These are phyloP conservation scores for Fusarium begoniae DNA, from an alignment of 2,329 filamentous ascomycete species.

Conservation along the genomic window DNA sequence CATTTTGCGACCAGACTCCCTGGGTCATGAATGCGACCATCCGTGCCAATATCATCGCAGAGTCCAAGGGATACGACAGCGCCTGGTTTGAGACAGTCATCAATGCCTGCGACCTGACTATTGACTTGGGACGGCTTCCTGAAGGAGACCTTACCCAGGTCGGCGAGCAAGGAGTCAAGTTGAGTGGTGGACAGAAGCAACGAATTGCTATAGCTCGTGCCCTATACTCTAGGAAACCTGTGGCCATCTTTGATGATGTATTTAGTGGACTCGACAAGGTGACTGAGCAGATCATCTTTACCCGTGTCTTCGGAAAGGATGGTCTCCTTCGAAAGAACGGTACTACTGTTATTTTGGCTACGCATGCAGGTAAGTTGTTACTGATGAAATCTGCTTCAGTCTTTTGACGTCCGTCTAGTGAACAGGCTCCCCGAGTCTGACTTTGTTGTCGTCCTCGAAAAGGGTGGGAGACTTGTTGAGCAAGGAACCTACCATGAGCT, in stretches of 20 bases:
- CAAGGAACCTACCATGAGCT: conserved; percentile 53
- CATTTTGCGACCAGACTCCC: conserved; percentile 45
- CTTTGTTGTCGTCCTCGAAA: conserved; percentile 55
- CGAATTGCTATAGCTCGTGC: conserved; percentile 48
- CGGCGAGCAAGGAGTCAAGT: conserved; percentile 46
- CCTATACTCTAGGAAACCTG: conserved; percentile 44
- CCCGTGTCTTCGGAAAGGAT: conserved; percentile 48
- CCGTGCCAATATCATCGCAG: conserved; percentile 48
- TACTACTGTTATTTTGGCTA: conserved; percentile 46
- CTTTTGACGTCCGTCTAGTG: conserved; percentile 21
- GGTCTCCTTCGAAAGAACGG: conserved; percentile 48
- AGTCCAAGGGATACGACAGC: conserved; percentile 43
- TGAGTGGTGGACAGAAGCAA: conserved; percentile 50
- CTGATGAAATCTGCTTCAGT: neutral
- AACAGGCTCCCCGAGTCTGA: conserved; percentile 52
- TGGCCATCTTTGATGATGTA: conserved; percentile 52
- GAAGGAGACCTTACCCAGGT: conserved; percentile 40
- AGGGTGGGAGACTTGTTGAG: conserved; percentile 52
- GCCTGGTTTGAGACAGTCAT: conserved; percentile 46
- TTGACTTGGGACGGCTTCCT: conserved; percentile 42
- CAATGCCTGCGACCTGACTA: conserved; percentile 46
- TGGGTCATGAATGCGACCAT: conserved; percentile 49
- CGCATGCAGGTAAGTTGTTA: conserved; percentile 43
- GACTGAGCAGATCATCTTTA: conserved; percentile 54
- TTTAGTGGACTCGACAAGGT: conserved; percentile 53